Evolutionary conservation across 805 yeast genomes (phyloP).

Genomic region (Torulaspora quercuum): DNA sequence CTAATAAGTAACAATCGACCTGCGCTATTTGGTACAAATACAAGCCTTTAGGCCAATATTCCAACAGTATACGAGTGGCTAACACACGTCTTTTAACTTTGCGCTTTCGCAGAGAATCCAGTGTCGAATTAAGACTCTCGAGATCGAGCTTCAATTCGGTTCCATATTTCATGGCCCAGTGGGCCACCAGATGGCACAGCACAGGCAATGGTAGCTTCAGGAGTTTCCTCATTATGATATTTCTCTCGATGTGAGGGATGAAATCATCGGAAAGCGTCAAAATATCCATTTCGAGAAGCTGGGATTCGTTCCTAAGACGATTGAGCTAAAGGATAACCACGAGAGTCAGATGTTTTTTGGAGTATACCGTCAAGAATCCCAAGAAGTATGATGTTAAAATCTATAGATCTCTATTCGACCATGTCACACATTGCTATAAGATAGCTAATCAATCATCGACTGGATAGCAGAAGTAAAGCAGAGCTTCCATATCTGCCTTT

Average conservation of each 20-base stretch:
- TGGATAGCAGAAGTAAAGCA: too few relatives aligned
- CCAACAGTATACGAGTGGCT: conserved; percentile 16
- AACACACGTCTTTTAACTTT: conserved; percentile 17
- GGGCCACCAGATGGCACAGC: conserved; percentile 21
- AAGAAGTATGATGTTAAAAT: too few relatives aligned
- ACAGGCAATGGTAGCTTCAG: conserved; percentile 21
- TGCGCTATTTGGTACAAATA: conserved; percentile 58
- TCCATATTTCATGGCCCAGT: conserved; percentile 26
- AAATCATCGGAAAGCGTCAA: conserved; percentile 21
- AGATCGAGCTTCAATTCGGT: conserved; percentile 5
- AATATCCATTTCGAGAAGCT: conserved; percentile 17
- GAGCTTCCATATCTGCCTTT: too few relatives aligned
- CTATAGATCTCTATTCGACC: too few relatives aligned
- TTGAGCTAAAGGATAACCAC: too few relatives aligned
- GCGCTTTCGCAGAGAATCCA: conserved; percentile 15
- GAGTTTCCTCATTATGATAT: conserved; percentile 19
- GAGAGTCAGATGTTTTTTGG: too few relatives aligned
- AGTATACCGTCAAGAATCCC: too few relatives aligned
- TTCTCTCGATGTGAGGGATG: conserved; percentile 19
- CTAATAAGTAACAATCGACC: conserved; percentile 60
- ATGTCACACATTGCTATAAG: too few relatives aligned
- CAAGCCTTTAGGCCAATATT: conserved; percentile 30
- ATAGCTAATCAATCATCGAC: too few relatives aligned
- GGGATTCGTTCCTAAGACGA: too few relatives aligned
- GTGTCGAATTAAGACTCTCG: conserved; percentile 3